These are phyloP conservation scores for Plantago major DNA, from an alignment of 257 asterid species.

Conservation along the genomic window DNA sequence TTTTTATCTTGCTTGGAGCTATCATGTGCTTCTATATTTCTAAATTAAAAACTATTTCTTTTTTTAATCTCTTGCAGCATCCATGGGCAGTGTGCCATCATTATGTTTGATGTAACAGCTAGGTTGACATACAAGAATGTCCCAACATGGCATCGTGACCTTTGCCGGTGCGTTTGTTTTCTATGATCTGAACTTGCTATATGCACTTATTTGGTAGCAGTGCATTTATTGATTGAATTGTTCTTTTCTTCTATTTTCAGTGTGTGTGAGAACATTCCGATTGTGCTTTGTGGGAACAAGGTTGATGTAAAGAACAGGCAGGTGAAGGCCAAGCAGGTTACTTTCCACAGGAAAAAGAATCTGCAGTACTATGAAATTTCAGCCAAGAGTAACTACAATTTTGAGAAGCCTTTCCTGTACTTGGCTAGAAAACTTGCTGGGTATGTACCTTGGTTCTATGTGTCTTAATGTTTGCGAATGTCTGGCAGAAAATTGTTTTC, in stretches of 20 bases:
- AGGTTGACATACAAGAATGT: conserved; percentile 89
- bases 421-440: conserved; percentile 93
- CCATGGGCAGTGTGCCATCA: conserved; percentile 91
- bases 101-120: conserved; percentile 91
- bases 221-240: neutral
- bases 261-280: conserved; percentile 86
- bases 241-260: conserved; percentile 25
- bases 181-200: neutral
- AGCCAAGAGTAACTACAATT: conserved; percentile 84
- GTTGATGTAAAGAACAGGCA: conserved; percentile 92
- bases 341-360: conserved; percentile 90
- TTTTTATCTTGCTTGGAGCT: neutral
- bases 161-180: conserved; percentile 54
- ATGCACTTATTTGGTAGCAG: neutral
- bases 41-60: neutral
- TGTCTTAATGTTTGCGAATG: neutral
- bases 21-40: neutral
- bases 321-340: conserved; percentile 87
- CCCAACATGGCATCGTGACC: conserved; percentile 96
- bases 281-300: conserved; percentile 86
- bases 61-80: conserved; percentile 42
- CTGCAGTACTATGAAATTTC: conserved; percentile 85
- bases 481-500: neutral
- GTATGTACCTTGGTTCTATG: conserved; percentile 24
- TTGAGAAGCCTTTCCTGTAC: conserved; percentile 82